Base-by-base conservation (phyloP, 768 basidiomycete species). In the Amanita rubescens region DNA sequence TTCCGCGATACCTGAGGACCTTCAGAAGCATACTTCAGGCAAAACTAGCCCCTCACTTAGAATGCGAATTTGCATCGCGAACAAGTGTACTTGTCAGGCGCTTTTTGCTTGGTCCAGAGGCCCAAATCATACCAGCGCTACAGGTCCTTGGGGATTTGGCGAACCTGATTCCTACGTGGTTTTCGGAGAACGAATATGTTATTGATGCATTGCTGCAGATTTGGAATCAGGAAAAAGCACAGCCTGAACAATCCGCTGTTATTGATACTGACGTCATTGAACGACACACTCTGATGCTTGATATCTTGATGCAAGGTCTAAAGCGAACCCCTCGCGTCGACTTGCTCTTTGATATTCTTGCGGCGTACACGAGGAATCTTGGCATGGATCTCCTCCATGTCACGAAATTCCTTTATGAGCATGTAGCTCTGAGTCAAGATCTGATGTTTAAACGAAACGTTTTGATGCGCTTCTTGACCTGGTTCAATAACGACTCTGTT, bases 321-420 rank as follows among this genome's bases (percentile, higher is more conserved):
- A 74, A 83, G 58, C 76, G 80, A 50, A 76, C 79, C n/a, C 81
- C 84, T 39, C 86, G 91, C 42, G 79, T 96, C 44, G 90, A 95
- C 61, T 71, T 99, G 6, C 71, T 98, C 9, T 96, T 96, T 66
- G 92, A 94, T 53, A 73, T 96, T 34, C 82, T 90, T 45, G 81
- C 83, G 10, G 71, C 93, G 44, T 97, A 85, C 69, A 83, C 85
- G 22, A 84, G 86, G 58, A 79, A 84, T 55, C 77, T 90, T 9
- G 84, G 89, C 4, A 81, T 94, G 66, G 94, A 98, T 63, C 73
- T 90, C 15, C 80, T 90, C 27, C 79, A 75, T 38, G 74, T 89
- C 15, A 84, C 87, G 0, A 84, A 85, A 52, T 98, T 96, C 74
- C 78, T 99, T 3, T 95, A 93, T 62, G 72, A 77, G 11, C 87